Base-by-base conservation (phyloP, 169 alveolate species). In the Plasmodium coatneyi region DNA sequence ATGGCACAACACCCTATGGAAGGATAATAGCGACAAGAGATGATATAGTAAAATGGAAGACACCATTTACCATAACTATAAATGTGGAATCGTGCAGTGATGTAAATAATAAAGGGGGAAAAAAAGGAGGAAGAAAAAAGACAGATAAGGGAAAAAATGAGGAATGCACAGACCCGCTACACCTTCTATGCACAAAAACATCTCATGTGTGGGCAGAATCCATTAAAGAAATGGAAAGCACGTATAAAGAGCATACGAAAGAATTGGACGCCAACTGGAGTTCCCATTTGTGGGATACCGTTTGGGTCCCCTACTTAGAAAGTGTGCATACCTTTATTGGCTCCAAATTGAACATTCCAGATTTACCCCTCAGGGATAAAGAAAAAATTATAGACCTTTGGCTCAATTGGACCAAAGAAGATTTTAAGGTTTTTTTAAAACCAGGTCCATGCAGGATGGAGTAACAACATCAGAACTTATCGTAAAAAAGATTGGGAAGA, bases 341-440 rank as follows among this genome's bases (percentile, higher is more conserved):
- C 19, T 39, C 30, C 30, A 80, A 80, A 80, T 43, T 80, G 71
- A 80, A 80, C n/a, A 49, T 22, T 10, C n/a, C 30, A 12, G 32
- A 34, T 80, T 25, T 80, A 5, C 16, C 86, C 4, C 14, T 80
- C 2, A 19, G 66, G 28, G 76, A 80, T n/a, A 80, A 80, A n/a
- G 74, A 80, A 43, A 36, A 16, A 16, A 39, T 80, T 80, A 41
- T 41, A 16, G 74, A 80, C 14, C 43, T 10, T 25, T 80, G 74
- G 34, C 3, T 80, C 25, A 16, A 12, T 16, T 39, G 71, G 19
- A 41, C 86, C 36, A 39, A 39, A 19, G 12, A 25, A 39, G 86
- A 80, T 80, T 80, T 39, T 80, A 43, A 80, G 19, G 12, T 39
- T 16, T 80, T 80, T 80, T 36, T 80, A 80, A 80, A 43, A 14